Percentiles rank a stretch among this genome's conserved stretches.
phyloP scores from a whole-genome alignment of 169 alveolate genomes.

The Plasmodium gallinaceum region DNA sequence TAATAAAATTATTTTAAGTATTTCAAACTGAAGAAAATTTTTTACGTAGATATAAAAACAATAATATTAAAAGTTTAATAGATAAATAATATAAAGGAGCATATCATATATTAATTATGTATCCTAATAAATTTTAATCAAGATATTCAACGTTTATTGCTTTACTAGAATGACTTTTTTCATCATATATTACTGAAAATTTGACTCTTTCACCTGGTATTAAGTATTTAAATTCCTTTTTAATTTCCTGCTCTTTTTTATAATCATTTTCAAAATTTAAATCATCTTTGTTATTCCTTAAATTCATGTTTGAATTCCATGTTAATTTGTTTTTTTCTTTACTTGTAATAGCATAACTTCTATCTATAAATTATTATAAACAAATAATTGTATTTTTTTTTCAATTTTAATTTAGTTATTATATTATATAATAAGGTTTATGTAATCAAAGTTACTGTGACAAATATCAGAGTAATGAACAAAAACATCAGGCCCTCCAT shows the following conservation, averaged over 20 bases:
- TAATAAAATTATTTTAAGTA: too few relatives aligned
- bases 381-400: background rate
- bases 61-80: too few relatives aligned
- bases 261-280: constrained; percentile 17
- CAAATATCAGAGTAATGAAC: constrained; percentile 65
- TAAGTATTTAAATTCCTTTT: constrained; percentile 46
- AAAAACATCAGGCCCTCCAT: constrained; percentile 68
- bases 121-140: constrained; percentile 12
- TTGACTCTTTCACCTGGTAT: constrained; percentile 66
- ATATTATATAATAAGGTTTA: too few relatives aligned
- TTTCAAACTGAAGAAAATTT: too few relatives aligned
- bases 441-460: constrained; percentile 16
- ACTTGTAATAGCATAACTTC: constrained; percentile 31
- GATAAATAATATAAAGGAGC: too few relatives aligned
- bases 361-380: constrained; percentile 14
- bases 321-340: constrained; percentile 44
- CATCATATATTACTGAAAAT: constrained; percentile 41
- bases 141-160: constrained; percentile 51
- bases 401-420: background rate
- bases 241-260: constrained; percentile 42
- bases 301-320: constrained; percentile 31
- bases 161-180: constrained; percentile 45
- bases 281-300: constrained; percentile 10
- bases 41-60: too few relatives aligned
- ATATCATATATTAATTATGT: too few relatives aligned